phyloP scores from a whole-genome alignment of 805 yeast genomes.

The Sugiyamaella americana region DNA sequence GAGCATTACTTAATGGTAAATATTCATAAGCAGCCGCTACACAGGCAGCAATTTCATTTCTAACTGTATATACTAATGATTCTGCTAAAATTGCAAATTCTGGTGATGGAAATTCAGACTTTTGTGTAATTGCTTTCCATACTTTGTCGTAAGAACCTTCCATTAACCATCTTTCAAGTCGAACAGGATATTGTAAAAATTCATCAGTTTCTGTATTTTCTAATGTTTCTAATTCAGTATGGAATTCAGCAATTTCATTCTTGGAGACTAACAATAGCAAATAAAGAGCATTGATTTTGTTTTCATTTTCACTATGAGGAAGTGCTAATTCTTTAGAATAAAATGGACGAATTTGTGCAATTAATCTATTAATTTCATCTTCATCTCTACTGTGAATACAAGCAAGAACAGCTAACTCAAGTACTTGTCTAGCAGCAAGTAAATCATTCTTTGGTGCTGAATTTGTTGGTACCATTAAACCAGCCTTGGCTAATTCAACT shows the following conservation, averaged over 20 bases:
- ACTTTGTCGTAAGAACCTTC: slow-evolving; percentile 95
- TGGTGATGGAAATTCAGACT: slow-evolving; percentile 44
- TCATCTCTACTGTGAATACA: slow-evolving; percentile 61
- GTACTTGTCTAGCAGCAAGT: slow-evolving; percentile 68
- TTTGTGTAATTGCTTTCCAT: slow-evolving; percentile 64
- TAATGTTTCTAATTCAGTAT: slow-evolving; percentile 77
- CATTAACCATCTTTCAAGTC: slow-evolving; percentile 87
- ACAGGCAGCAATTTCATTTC: slow-evolving; percentile 80
- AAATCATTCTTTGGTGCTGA: slow-evolving; percentile 47
- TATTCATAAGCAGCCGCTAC: slow-evolving; percentile 70
- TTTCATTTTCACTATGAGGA: slow-evolving; percentile 52
- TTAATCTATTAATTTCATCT: slow-evolving; percentile 61
- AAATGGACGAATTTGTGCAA: slow-evolving; percentile 71
- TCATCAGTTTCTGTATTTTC: slow-evolving; percentile 59
- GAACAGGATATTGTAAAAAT: slow-evolving; percentile 75
- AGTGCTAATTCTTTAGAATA: slow-evolving; percentile 43
- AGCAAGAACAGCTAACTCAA: slow-evolving; percentile 84
- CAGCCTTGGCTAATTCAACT: slow-evolving; percentile 69
- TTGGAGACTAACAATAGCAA: slow-evolving; percentile 70
- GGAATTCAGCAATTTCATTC: slow-evolving; percentile 82
- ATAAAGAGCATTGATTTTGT: slow-evolving; percentile 70
- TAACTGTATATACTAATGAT: slow-evolving; percentile 68
- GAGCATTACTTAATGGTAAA: slow-evolving; percentile 77
- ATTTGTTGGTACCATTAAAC: slow-evolving; percentile 63
- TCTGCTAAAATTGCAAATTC: slow-evolving; percentile 77